Conservation (phyloP, 306 rosid species). For the Alnus glutinosa region DNA sequence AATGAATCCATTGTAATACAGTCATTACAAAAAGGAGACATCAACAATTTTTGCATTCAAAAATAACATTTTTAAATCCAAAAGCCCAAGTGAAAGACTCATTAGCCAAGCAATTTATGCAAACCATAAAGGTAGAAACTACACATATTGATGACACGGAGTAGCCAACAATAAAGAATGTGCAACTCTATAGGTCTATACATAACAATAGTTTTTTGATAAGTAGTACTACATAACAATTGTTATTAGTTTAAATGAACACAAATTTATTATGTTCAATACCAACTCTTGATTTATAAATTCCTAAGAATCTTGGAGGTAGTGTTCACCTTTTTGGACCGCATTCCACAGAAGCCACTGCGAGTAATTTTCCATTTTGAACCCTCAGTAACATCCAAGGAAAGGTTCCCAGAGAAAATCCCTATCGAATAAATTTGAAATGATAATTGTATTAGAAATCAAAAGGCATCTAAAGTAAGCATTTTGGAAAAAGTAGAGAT, state of each 20-base stretch:
- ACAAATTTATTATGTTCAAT: not conserved
- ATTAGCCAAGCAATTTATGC: not conserved
- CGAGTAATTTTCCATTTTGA: conserved; percentile 69
- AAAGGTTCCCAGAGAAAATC: conserved; percentile 81
- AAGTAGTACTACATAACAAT: conserved; percentile 3
- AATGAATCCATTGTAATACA: not conserved
- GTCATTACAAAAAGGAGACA: not conserved
- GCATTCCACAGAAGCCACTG: conserved; percentile 95
- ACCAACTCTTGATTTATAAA: not conserved
- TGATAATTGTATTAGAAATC: conserved; percentile 9
- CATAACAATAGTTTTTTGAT: no score
- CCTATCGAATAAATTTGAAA: conserved; percentile 39
- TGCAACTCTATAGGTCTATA: not conserved
- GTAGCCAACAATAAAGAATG: conserved; percentile 7
- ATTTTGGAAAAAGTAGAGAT: not conserved
- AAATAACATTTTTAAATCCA: not conserved
- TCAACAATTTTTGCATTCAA: not conserved
- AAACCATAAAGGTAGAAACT: not conserved
- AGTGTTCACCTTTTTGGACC: conserved; percentile 72
- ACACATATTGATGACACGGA: not conserved
- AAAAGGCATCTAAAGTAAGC: not conserved
- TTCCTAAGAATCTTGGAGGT: conserved; percentile 9
- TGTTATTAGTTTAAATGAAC: not conserved
- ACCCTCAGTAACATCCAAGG: conserved; percentile 59
- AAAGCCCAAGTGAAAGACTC: conserved; percentile 8